A percentile compares a stretch with the other conserved stretches of the same genome.
phyloP scores from a whole-genome alignment of 371 early-diverging fungal genomes.

The Enterocytospora artemiae region DNA sequence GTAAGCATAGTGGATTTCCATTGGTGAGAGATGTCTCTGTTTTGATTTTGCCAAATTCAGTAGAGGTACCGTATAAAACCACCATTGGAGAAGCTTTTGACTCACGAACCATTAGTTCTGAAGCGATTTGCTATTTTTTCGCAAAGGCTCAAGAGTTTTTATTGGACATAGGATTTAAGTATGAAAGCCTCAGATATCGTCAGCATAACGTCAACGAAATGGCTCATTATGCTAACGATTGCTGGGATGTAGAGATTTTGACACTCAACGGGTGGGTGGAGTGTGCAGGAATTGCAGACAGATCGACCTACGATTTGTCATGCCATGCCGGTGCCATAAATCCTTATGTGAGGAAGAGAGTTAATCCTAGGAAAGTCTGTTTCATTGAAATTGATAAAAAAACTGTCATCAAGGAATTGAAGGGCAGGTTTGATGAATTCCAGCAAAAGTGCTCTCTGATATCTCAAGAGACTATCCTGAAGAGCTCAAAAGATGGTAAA shows the following conservation, averaged over 20 bases:
- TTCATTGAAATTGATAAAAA: constrained; percentile 60
- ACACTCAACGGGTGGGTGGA: constrained; percentile 86
- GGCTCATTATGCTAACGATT: constrained; percentile 99
- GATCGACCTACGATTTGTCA: constrained; percentile 89
- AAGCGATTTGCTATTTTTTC: constrained; percentile 94
- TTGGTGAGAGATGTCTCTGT: constrained; percentile 69
- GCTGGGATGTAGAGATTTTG: constrained; percentile 60
- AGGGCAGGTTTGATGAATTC: constrained; percentile 34
- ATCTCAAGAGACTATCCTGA: constrained; percentile 32
- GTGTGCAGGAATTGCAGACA: constrained; percentile 98
- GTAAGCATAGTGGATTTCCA: constrained; percentile 77
- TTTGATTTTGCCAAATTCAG: constrained; percentile 62
- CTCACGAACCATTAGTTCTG: constrained; percentile 73
- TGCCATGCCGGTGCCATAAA: constrained; percentile 78
- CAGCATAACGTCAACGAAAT: constrained; percentile 99
- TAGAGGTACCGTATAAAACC: constrained; percentile 59
- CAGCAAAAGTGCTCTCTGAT: constrained; percentile 27
- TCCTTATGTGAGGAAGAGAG: constrained; percentile 78
- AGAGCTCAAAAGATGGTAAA: constrained; percentile 16
- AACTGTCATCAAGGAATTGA: constrained; percentile 61
- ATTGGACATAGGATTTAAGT: constrained; percentile 78
- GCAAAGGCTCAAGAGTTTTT: constrained; percentile 85
- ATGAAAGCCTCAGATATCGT: constrained; percentile 77
- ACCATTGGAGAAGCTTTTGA: constrained; percentile 85
- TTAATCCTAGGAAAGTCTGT: constrained; percentile 60